Percentiles rank a stretch among this genome's conserved stretches.
Evolutionary conservation across 305 asterid genomes (phyloP).

Genomic region (Fraxinus dipetala): DNA sequence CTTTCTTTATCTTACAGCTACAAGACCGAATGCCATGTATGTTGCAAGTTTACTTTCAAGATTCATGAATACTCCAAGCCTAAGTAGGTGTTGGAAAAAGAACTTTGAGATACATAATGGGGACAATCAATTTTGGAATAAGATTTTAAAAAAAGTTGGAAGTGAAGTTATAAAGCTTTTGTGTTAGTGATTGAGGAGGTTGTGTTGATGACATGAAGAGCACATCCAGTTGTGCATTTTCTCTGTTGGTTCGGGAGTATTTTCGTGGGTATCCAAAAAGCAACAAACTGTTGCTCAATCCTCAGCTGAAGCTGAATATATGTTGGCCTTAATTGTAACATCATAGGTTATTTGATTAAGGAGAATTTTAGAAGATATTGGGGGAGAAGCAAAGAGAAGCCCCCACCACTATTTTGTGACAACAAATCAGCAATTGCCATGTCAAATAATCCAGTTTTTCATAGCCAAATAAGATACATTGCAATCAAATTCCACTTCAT

Average conservation of each 20-base stretch:
- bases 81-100: background rate
- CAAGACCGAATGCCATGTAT: background rate
- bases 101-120: background rate
- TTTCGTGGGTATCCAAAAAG: background rate
- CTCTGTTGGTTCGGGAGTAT: background rate
- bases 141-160: background rate
- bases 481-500: background rate
- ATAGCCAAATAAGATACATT: background rate
- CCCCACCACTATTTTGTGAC: background rate
- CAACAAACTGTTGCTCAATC: background rate
- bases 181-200: too few relatives aligned
- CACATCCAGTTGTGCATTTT: background rate
- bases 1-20: too few relatives aligned
- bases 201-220: background rate
- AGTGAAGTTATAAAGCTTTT: too few relatives aligned
- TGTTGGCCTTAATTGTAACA: background rate
- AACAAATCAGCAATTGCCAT: background rate
- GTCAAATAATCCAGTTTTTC: background rate
- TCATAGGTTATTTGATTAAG: background rate
- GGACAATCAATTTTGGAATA: background rate
- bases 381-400: background rate
- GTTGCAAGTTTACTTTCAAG: too few relatives aligned
- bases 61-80: background rate
- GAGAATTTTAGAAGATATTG: background rate
- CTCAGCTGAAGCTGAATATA: background rate